Evolutionary conservation across 2,329 filamentous ascomycete genomes (phyloP), one percentile per base, ranked within the genome.

Genomic region (Berkeleyomyces rouxiae): DNA sequence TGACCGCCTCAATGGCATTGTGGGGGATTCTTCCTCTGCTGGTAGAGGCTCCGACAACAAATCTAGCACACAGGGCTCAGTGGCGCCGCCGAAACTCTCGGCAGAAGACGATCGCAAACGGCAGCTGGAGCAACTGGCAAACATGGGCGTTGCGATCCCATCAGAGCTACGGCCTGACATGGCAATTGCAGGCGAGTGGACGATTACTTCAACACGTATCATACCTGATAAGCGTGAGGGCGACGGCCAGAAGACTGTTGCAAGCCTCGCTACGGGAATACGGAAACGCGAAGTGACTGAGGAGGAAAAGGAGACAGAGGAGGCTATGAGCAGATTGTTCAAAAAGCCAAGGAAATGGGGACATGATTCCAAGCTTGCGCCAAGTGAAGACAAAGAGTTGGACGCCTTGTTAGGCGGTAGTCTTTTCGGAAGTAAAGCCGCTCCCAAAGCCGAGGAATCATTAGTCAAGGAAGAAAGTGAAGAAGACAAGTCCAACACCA

Each of bases 161-260:
- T 84, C 88, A 53, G 84, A 87, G 67, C 84, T 89, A 63, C 79
- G 89, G 64, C 78, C 81, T 1, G 88, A 93, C 65, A 84, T 96
- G 82, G 90, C 91, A 4, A 84, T 96, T 76, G 85, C 86, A 3
- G 90, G 93, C 40, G 88, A 95, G 61, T 99, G 92, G 92, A 83
- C 89, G 0, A 81, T 85, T 9, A 84, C 82, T 64, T 83, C 81
- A 4, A 81, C 88, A 47, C 78, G 82, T 53, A 78, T 83, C 3
- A 73, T 85, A 31, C 74, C 78, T 11, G 74, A 75, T 4, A 72
- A 73, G 53, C 72, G 75, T 36, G 73, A 72, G 5, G 47, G 13
- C 43, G 59, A 61, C 9, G 9, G 39, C 13, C 23, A 71, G 36
- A 71, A 70, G 39, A 72, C 73, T 37, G 72, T 76, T 6, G 76